Evolutionary conservation across 78 protist species (phyloP), one percentile per base, ranked within the genome.

Genomic region (Salpingoeca rosetta): DNA sequence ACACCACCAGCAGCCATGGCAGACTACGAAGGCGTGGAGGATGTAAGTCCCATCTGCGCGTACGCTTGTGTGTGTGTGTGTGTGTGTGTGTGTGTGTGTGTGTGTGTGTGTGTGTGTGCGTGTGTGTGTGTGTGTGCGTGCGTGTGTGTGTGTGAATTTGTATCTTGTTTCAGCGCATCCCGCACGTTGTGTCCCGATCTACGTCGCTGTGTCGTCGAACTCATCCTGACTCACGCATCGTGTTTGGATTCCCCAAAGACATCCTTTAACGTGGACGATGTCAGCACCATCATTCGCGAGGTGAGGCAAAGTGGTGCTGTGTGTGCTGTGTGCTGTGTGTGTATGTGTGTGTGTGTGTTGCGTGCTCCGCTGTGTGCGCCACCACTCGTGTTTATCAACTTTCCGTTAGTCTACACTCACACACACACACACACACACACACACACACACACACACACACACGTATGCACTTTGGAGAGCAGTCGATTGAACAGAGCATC

Each of bases 401-500:
- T n/a, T n/a, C n/a, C n/a, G n/a, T n/a, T n/a, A n/a, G n/a, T n/a
- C n/a, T n/a, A n/a, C n/a, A n/a, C n/a, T n/a, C n/a, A n/a, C n/a
- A n/a, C n/a, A n/a, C n/a, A n/a, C n/a, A n/a, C n/a, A n/a, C n/a
- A n/a, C n/a, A n/a, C n/a, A n/a, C n/a, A n/a, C n/a, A n/a, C n/a
- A n/a, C n/a, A n/a, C n/a, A n/a, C n/a, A n/a, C n/a, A n/a, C n/a
- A n/a, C n/a, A n/a, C n/a, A n/a, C n/a, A n/a, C n/a, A n/a, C n/a
- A n/a, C n/a, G n/a, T n/a, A n/a, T n/a, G n/a, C n/a, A n/a, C n/a
- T n/a, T n/a, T n/a, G n/a, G n/a, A n/a, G n/a, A n/a, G 28, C n/a
- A 84, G 87, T 41, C 87, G 37, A 76, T 85, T 75, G 88, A 85
- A 51, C n/a, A 35, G 44, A 78, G 45, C 25, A 0, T 86, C 31